phyloP scores from a whole-genome alignment of 116 monocot species.

The Posidonia oceanica region DNA sequence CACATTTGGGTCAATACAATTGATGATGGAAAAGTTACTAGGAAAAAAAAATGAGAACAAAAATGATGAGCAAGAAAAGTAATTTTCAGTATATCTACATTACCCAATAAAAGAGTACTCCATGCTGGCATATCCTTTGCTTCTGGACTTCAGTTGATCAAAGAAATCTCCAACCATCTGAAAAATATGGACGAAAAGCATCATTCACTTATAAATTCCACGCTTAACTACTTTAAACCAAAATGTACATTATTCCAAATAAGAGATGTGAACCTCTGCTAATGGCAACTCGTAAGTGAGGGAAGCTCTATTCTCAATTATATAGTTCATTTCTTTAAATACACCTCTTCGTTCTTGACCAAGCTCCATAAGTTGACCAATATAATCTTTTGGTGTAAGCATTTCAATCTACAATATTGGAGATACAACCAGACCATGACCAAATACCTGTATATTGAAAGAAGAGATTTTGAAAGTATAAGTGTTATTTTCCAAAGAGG shows the following conservation, averaged over 20 bases:
- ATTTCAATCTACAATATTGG: constrained; percentile 55
- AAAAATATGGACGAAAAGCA: not conserved
- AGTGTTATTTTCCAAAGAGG: not conserved
- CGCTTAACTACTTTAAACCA: not conserved
- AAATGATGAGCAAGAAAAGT: not conserved
- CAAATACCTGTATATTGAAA: not conserved
- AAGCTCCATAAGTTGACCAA: constrained; percentile 94
- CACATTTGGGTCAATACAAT: no score
- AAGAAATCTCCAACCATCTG: constrained; percentile 99
- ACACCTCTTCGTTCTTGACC: constrained; percentile 89
- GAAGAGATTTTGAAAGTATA: not conserved
- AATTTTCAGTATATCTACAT: not conserved
- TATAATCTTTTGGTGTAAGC: constrained; percentile 89
- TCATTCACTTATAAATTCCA: not conserved
- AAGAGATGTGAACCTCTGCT: constrained; percentile 52
- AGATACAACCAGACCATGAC: not conserved
- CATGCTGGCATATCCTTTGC: constrained; percentile 99
- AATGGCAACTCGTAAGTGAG: constrained; percentile 77
- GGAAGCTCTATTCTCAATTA: constrained; percentile 74
- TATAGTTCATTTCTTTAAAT: constrained; percentile 90
- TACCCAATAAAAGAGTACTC: constrained; percentile 96
- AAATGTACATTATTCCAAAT: not conserved
- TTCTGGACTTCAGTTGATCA: constrained; percentile 96
- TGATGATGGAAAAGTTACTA: not conserved
- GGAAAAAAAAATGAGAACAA: not conserved